Evolutionary conservation across 140 eudicot genomes (phyloP), one percentile per base, ranked within the genome.

Genomic region (Anethum foeniculum): DNA sequence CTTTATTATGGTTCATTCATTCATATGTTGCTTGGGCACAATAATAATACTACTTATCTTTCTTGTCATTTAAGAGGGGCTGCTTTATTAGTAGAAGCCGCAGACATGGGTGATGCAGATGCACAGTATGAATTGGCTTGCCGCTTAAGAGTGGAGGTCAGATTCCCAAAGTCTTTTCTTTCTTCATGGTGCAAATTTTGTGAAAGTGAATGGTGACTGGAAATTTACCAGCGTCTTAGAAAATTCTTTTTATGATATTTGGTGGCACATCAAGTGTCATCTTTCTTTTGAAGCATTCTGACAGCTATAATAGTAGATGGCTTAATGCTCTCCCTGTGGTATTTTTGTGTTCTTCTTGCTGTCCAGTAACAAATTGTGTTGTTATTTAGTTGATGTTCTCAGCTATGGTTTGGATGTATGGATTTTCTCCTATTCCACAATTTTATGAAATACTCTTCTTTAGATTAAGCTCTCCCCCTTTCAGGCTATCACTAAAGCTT

Each of bases 51-150:
- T 28, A 6, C 25, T 46, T 47, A 12, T 11, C 77, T 49, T 74
- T 51, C 32, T 71, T 67, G 21, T 88, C 81, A 77, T 44, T 39
- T 79, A 69, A 92, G 96, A 79, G 97, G 97, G 77, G 96, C 96
- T 89, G 97, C 98, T 75, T 88, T 94, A 79, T 81, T 94, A 78
- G 91, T 92, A 34, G 97, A 94, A 94, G 97, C 97, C 77, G 98
- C 98, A 60, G 91, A 94, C 81, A 94, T 94, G 97, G 98, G 98
- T 47, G 85, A 94, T 84, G 83, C 96, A 79, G 97, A 94, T 82
- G 98, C 97, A 38, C 96, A 83, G 56, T 94, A 87, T 82, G 98
- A 92, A 64, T 71, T 94, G 75, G 94, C 94, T 79, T 88, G 94
- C 88, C 89, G 83, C 65, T 83, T 90, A 79, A 85, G 98, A 87